phyloP scores from a whole-genome alignment of 2,329 filamentous ascomycete genomes.

The Aureobasidium sp. region DNA sequence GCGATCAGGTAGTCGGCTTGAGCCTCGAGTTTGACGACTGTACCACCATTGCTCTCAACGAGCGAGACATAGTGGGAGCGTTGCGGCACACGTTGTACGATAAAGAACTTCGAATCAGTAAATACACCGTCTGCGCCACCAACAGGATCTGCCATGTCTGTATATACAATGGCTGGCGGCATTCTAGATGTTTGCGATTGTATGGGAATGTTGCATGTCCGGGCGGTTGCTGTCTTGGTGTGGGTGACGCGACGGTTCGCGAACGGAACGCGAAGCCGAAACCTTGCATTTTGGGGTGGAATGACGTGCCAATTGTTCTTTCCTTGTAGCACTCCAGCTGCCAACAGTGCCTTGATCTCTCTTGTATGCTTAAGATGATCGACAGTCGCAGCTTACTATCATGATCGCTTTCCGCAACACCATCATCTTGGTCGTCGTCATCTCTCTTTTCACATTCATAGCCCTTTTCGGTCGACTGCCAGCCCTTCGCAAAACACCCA shows the following conservation, averaged over 20 bases:
- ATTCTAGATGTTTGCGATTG: constrained; percentile 22
- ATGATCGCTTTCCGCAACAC: constrained; percentile 75
- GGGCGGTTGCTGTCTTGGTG: background rate
- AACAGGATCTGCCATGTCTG: constrained; percentile 32
- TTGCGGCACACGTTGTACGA: constrained; percentile 60
- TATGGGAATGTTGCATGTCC: too few species aligned
- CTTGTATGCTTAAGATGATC: background rate
- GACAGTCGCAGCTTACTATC: background rate
- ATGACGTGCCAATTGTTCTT: constrained; percentile 13
- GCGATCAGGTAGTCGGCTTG: constrained; percentile 65
- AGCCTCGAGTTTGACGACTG: constrained; percentile 57
- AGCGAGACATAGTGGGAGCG: constrained; percentile 54
- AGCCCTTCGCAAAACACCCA: constrained; percentile 84
- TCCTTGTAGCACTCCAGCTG: too few species aligned
- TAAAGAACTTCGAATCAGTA: constrained; percentile 62
- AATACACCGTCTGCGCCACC: constrained; percentile 53
- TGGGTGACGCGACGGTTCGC: constrained; percentile 14
- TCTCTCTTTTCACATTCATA: constrained; percentile 88
- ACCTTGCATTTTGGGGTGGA: background rate
- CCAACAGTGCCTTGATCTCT: too few species aligned
- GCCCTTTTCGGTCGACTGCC: constrained; percentile 94
- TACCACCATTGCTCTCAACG: constrained; percentile 62
- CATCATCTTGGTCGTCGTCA: constrained; percentile 69
- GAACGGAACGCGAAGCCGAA: background rate
- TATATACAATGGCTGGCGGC: constrained; percentile 33